Conservation (phyloP, 768 basidiomycete species). For the Auriculariales sp. region DNA sequence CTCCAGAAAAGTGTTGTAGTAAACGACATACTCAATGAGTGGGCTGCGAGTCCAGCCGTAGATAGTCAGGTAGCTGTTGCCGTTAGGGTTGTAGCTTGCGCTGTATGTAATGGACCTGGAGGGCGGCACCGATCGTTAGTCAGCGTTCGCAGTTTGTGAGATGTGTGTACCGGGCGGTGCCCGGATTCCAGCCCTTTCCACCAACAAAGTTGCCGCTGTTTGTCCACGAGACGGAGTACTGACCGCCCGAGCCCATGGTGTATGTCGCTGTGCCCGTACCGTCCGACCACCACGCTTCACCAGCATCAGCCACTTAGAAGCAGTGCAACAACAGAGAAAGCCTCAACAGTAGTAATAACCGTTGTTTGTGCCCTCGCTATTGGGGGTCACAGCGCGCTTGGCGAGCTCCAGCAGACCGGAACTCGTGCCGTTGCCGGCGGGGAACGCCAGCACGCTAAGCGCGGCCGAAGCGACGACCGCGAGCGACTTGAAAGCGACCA, state of each 20-base stretch:
- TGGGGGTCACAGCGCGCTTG: slow-evolving; percentile 2
- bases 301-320: too few species aligned
- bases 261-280: background rate
- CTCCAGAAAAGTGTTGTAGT: too few species aligned
- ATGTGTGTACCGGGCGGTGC: background rate
- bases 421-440: too few species aligned
- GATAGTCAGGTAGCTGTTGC: background rate
- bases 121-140: background rate
- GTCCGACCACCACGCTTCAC: slow-evolving; percentile 13
- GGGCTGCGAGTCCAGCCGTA: slow-evolving; percentile 1
- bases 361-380: slow-evolving; percentile 2
- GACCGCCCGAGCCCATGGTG: background rate
- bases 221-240: background rate
- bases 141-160: background rate
- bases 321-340: too few species aligned
- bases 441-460: too few species aligned
- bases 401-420: background rate
- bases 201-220: background rate
- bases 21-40: slow-evolving; percentile 1
- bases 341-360: slow-evolving; percentile 8
- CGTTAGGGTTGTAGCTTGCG: background rate
- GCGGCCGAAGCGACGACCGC: background rate
- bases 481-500: background rate
- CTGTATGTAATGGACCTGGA: background rate
- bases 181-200: background rate